phyloP scores from a whole-genome alignment of 2,329 filamentous ascomycete species.

The Colletotrichum cordylinicola region DNA sequence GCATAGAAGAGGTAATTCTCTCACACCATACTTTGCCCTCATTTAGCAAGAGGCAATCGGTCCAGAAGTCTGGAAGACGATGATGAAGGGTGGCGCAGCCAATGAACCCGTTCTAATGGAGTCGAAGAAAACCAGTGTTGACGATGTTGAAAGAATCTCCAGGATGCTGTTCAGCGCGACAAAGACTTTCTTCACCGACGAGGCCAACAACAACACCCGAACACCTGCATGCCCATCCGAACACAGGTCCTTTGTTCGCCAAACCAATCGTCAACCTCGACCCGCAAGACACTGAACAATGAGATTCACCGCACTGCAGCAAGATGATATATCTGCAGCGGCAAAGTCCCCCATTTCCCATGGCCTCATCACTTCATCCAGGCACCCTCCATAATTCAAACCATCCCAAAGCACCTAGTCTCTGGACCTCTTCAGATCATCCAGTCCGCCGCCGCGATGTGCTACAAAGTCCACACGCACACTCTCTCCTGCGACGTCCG shows the following conservation, averaged over 20 bases:
- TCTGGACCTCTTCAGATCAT: rapidly evolving
- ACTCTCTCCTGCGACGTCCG: conserved; percentile 33
- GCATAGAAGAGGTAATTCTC: rapidly evolving
- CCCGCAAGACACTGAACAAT: background rate
- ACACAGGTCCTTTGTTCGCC: background rate
- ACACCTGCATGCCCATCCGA: background rate
- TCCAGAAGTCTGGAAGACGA: too few relatives aligned
- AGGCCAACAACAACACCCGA: background rate
- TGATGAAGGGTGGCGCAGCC: background rate
- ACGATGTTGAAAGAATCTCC: background rate
- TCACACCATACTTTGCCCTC: background rate
- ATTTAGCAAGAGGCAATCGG: too few relatives aligned
- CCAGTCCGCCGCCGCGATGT: conserved; percentile 2
- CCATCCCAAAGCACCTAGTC: rapidly evolving
- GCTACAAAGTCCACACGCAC: conserved; percentile 29
- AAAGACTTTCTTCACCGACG: background rate
- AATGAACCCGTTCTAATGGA: background rate
- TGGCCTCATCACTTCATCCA: background rate
- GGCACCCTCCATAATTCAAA: background rate
- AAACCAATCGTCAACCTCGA: background rate
- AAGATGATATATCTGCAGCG: background rate
- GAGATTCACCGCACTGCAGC: background rate
- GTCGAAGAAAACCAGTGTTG: background rate
- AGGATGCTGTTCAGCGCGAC: rapidly evolving
- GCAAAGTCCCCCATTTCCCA: background rate